Conservation (phyloP, 2,329 filamentous ascomycete species). For the Decorospora gaudefroyi region DNA sequence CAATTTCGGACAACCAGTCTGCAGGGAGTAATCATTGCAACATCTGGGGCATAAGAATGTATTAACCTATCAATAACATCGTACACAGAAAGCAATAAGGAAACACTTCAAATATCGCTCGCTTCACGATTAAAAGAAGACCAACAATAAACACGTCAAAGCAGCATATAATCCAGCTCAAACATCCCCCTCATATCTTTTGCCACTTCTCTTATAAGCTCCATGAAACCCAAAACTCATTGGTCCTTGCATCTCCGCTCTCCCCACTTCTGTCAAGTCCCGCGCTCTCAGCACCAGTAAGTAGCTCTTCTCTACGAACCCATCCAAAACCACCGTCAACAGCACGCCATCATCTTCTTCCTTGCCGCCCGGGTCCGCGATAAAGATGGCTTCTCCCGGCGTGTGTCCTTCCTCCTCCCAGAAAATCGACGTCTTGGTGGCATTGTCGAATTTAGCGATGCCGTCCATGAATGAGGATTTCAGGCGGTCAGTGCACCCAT, state of each 20-base stretch:
- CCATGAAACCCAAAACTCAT: constrained; percentile 71
- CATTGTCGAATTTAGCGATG: constrained; percentile 67
- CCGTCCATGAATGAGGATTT: constrained; percentile 65
- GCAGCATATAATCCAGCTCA: no score
- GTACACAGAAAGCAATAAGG: no score
- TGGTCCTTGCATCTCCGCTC: constrained; percentile 64
- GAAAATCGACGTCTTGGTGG: constrained; percentile 56
- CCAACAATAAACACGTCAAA: no score
- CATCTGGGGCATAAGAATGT: no score
- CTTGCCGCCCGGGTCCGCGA: constrained; percentile 56
- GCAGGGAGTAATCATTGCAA: no score
- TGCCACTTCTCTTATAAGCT: constrained; percentile 47
- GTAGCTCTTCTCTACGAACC: constrained; percentile 63
- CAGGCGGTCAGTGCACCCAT: constrained; percentile 61
- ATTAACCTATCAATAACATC: no score
- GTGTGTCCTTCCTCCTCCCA: constrained; percentile 67
- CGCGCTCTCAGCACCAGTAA: constrained; percentile 67
- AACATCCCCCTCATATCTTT: constrained; percentile 21
- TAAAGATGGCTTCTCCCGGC: constrained; percentile 71
- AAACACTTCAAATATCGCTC: no score
- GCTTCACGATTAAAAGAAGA: no score
- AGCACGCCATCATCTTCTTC: constrained; percentile 68
- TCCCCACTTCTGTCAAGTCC: constrained; percentile 66
- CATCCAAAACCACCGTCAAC: constrained; percentile 67
- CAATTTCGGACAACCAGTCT: no score